Evolutionary conservation across 2,329 filamentous ascomycete species (phyloP), one percentile per base, ranked within the genome.

Genomic region (Lasiodiplodia gonubiensis): DNA sequence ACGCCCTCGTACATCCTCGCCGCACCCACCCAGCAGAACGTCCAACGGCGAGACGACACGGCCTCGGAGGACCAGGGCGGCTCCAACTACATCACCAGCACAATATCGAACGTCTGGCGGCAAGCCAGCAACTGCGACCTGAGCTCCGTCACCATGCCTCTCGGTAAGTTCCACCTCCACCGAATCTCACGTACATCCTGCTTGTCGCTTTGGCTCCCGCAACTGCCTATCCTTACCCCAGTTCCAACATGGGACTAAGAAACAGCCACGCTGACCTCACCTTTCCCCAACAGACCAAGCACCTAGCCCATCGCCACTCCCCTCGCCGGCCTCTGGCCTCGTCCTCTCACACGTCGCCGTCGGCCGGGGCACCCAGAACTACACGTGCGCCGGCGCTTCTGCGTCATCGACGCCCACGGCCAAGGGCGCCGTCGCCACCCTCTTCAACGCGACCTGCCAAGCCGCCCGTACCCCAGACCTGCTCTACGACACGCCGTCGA

Each of bases 341-440:
- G 82, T 76, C 3, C 84, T 96, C 61, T 86, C 88, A 75, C 92
- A 96, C 79, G 90, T 97, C 66, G 92, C 91, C 75, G 84, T 97
- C 70, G 94, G 94, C 74, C 90, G 92, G 53, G 94, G 94, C 69
- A 95, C 92, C 8, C 90, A 97, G 82, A 97, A 97, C 85, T 98
- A 97, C 84, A 96, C 92, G 63, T 97, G 94, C 84, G 83, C 86
- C 68, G 81, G 77, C 3, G 69, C 71, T 67, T 86, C 90, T 72
- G 76, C 86, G 1, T 86, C 86, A 3, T 86, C 88, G 0, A 81
- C 80, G 0, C 94, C 94, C 16, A 83, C 82, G 11, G 84, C 89
- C 21, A 79, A 84, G 60, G 94, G 94, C 70, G 94, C 94, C 65
- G 76, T 92, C 0, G 94, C 94, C 66, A 89, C 88, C 1, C 91